Conservation (phyloP, 495 filamentous ascomycete genomes). For the Lindgomyces ingoldianus region DNA sequence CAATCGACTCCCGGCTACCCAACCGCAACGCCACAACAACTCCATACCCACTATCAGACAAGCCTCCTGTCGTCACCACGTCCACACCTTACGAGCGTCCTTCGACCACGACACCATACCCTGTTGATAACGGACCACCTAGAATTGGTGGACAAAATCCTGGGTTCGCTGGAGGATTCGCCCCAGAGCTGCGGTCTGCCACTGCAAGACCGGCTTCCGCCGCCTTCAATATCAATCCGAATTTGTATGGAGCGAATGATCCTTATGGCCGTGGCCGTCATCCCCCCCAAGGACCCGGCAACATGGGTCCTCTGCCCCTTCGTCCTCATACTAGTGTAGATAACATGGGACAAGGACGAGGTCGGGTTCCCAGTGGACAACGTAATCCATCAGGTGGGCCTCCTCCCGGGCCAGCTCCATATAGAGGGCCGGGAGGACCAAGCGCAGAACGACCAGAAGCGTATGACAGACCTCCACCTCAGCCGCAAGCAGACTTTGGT, state of each 20-base stretch:
- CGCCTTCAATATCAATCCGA: conserved; percentile 42
- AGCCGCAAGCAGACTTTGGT: conserved; percentile 38
- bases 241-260: conserved; percentile 28
- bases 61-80: conserved; percentile 46
- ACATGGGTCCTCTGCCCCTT: conserved; percentile 30
- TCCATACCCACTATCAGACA: conserved; percentile 45
- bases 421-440: conserved; percentile 36
- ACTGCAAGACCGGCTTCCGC: conserved; percentile 28
- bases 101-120: conserved; percentile 65
- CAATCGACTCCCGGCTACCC: conserved; percentile 17
- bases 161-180: conserved; percentile 47
- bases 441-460: conserved; percentile 34
- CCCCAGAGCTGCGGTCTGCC: conserved; percentile 38
- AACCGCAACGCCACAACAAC: conserved; percentile 34
- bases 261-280: conserved; percentile 11
- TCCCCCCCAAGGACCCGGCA: conserved; percentile 16
- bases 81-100: conserved; percentile 46
- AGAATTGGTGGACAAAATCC: conserved; percentile 38
- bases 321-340: conserved; percentile 36
- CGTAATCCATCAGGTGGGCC: conserved; percentile 15
- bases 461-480: conserved; percentile 16
- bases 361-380: conserved; percentile 18
- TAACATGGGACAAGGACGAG: conserved; percentile 35
- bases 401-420: conserved; percentile 25
- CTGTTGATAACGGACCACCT: conserved; percentile 57